These are phyloP conservation scores for Starmerella sp. DNA, from an alignment of 805 yeast species.

Conservation along the genomic window DNA sequence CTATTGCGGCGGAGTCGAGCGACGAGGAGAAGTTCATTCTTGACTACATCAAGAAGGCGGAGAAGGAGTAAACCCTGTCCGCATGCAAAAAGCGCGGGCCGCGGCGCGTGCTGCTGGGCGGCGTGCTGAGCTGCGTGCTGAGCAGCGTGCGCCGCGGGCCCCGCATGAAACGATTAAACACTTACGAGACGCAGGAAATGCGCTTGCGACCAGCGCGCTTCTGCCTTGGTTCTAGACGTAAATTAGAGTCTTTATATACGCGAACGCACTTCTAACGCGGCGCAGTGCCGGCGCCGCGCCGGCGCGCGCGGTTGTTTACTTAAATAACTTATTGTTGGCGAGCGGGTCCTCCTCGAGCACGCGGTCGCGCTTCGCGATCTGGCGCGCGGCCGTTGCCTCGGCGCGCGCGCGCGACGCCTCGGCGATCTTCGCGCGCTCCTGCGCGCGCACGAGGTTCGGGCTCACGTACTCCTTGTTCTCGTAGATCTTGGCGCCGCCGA, in stretches of 20 bases:
- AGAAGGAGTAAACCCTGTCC: constrained; percentile 21
- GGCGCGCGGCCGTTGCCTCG: constrained; percentile 66
- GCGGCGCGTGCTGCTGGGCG: not conserved
- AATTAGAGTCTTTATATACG: not conserved
- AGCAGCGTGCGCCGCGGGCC: not conserved
- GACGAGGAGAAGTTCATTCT: constrained; percentile 81
- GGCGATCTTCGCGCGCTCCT: constrained; percentile 68
- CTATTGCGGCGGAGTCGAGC: constrained; percentile 63
- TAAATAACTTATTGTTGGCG: constrained; percentile 66
- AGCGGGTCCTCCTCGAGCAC: constrained; percentile 69
- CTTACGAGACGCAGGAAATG: not conserved
- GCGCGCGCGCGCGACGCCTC: constrained; percentile 65
- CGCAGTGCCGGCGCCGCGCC: not conserved
- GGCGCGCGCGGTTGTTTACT: constrained; percentile 25
- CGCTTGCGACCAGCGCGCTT: not conserved
- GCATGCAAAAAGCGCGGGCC: not conserved
- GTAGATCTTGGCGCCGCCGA: constrained; percentile 94
- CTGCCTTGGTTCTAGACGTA: not conserved
- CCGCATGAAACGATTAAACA: not conserved
- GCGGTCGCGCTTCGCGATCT: constrained; percentile 62
- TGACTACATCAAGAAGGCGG: constrained; percentile 50
- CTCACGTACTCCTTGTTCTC: constrained; percentile 95
- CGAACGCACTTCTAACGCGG: not conserved
- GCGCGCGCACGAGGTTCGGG: constrained; percentile 91
- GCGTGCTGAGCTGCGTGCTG: not conserved